These are phyloP conservation scores for Pythium periplocum DNA, from an alignment of 352 stramenopile genomes.

Conservation along the genomic window DNA sequence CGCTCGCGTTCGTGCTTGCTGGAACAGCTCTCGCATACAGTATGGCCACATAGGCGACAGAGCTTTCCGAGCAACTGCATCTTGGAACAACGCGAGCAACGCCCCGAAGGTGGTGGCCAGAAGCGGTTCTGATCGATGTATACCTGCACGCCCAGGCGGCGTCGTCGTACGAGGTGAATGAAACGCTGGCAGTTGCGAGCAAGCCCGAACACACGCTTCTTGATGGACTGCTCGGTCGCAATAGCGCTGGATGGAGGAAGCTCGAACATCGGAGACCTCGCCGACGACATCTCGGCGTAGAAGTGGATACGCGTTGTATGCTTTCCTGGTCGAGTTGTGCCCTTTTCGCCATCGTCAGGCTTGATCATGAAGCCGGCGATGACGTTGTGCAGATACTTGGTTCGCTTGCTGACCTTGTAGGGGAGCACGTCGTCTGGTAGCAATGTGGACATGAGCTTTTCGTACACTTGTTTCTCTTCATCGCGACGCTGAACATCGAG, in stretches of 20 bases:
- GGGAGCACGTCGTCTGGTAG: neutral
- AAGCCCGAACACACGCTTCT: neutral
- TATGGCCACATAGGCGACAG: neutral
- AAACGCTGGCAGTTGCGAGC: neutral
- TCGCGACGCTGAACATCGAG: conserved; percentile 11
- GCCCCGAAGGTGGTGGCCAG: neutral
- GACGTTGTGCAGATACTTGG: conserved; percentile 10
- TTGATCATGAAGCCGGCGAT: conserved; percentile 10
- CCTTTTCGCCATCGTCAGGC: neutral
- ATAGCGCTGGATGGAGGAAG: neutral
- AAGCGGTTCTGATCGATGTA: neutral
- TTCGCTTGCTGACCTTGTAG: neutral
- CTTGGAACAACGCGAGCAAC: neutral
- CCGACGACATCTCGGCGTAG: conserved; percentile 5
- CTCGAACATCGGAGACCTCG: neutral
- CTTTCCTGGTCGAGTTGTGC: neutral
- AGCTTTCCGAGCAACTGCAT: neutral
- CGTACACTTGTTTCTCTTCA: neutral
- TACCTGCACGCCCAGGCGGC: neutral
- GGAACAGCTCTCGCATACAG: neutral
- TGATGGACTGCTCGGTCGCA: neutral
- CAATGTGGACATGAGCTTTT: conserved; percentile 16
- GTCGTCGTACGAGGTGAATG: neutral
- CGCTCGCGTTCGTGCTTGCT: neutral
- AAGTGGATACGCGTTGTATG: conserved; percentile 3